Percentiles rank a stretch among this genome's conserved stretches.
Evolutionary conservation across 495 filamentous ascomycete genomes (phyloP).

Genomic region (Xylaria curta): DNA sequence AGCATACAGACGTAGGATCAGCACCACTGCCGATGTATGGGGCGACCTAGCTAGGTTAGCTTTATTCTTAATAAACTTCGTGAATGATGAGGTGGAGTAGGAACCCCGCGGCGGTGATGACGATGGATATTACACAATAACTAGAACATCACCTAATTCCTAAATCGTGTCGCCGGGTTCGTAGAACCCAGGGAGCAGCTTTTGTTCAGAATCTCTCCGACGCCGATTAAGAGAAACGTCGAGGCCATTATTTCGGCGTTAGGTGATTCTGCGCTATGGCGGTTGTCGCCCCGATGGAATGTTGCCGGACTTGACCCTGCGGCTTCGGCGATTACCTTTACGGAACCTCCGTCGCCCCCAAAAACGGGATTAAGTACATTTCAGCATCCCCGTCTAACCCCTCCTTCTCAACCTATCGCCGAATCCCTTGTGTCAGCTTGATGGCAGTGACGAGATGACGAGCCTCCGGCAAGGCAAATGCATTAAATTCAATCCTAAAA

Average conservation of each 20-base stretch:
- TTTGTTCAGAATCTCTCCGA: neutral
- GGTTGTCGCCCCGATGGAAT: neutral
- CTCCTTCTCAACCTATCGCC: neutral
- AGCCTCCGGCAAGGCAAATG: neutral
- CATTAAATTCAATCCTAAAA: neutral
- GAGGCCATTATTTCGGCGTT: neutral
- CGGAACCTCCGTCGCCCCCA: slow-evolving; percentile 10
- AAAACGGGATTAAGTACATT: slow-evolving; percentile 5
- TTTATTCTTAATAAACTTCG: neutral
- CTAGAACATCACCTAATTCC: neutral
- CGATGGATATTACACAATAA: neutral
- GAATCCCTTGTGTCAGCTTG: neutral
- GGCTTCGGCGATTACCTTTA: slow-evolving; percentile 19
- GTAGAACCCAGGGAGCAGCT: neutral
- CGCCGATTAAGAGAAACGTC: neutral
- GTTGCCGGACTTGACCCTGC: neutral
- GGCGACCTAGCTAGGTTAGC: neutral
- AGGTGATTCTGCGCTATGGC: neutral
- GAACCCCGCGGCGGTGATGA: slow-evolving; percentile 12
- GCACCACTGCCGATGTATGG: neutral
- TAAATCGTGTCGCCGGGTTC: neutral
- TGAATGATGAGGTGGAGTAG: neutral
- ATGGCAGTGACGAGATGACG: neutral
- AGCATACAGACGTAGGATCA: slow-evolving; percentile 4
- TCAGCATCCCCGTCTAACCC: slow-evolving; percentile 1